These are phyloP conservation scores for Candida schatavii DNA, from an alignment of 805 yeast species.

Conservation along the genomic window DNA sequence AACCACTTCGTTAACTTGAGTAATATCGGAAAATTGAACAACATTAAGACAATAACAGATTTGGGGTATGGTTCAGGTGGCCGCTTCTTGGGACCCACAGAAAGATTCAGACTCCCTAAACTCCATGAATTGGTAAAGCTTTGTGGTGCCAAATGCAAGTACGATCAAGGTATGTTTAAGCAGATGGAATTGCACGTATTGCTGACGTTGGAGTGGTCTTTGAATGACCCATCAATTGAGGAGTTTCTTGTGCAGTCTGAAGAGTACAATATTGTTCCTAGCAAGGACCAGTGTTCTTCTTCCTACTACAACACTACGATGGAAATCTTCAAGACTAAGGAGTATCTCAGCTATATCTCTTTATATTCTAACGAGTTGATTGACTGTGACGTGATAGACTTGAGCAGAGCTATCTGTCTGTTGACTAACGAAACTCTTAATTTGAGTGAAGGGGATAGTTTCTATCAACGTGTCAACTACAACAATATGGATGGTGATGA, in stretches of 20 bases:
- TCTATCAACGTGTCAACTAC: constrained; percentile 22
- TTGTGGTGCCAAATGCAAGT: constrained; percentile 62
- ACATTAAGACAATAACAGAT: constrained; percentile 32
- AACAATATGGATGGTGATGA: constrained; percentile 15
- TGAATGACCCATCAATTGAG: constrained; percentile 57
- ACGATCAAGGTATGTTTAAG: constrained; percentile 45
- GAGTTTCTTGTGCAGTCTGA: constrained; percentile 31
- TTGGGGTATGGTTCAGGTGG: constrained; percentile 53
- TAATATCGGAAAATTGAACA: constrained; percentile 20
- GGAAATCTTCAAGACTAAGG: constrained; percentile 47
- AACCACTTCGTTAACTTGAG: constrained; percentile 56
- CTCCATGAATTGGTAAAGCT: constrained; percentile 66
- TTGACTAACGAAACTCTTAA: constrained; percentile 29
- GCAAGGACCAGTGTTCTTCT: not conserved
- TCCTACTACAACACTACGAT: constrained; percentile 2
- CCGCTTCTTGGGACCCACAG: constrained; percentile 64
- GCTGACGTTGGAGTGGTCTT: constrained; percentile 56
- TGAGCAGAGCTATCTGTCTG: constrained; percentile 31
- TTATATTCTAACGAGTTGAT: constrained; percentile 47
- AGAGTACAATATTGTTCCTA: constrained; percentile 31
- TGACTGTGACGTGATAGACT: constrained; percentile 26
- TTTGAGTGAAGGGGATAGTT: constrained; percentile 16
- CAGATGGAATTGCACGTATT: constrained; percentile 60
- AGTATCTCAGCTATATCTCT: constrained; percentile 47
- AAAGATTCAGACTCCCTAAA: constrained; percentile 72